phyloP scores from a whole-genome alignment of 208 protist species.

The Acanthamoeba lenticulata region DNA sequence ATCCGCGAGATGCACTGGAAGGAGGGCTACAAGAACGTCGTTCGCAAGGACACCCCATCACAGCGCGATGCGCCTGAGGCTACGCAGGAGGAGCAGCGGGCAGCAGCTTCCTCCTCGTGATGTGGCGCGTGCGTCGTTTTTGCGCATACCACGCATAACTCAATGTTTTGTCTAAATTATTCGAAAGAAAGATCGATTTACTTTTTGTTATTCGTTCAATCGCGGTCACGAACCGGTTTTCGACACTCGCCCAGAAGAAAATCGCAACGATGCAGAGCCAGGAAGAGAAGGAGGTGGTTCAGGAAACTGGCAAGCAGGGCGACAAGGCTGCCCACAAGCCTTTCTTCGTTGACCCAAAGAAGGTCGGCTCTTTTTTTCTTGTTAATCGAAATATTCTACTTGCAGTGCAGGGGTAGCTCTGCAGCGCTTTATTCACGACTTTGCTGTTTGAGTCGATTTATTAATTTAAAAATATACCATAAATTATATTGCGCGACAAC shows the following conservation, averaged over 20 bases:
- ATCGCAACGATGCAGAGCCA: background rate
- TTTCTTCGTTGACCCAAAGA: background rate
- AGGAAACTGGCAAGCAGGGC: background rate
- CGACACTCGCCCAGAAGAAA: background rate
- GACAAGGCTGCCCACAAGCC: background rate
- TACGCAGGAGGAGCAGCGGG: background rate
- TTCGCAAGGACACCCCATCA: background rate
- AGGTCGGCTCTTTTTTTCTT: background rate
- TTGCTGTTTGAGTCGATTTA: background rate
- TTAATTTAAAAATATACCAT: background rate
- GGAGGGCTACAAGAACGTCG: background rate
- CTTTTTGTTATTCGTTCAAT: too few species aligned
- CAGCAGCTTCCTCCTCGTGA: background rate
- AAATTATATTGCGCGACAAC: background rate
- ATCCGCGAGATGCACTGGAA: slow-evolving; percentile 62
- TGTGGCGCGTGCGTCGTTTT: too few species aligned
- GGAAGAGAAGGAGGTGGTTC: background rate
- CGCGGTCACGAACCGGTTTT: too few species aligned
- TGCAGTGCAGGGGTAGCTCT: too few species aligned
- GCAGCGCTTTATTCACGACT: too few species aligned
- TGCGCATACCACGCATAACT: too few species aligned
- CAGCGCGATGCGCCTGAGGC: background rate
- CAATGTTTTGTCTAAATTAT: too few species aligned
- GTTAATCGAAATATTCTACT: background rate
- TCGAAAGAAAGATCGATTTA: too few species aligned